Conservation (phyloP, 768 basidiomycete genomes). For the Coprinellus aureogranulatus region DNA sequence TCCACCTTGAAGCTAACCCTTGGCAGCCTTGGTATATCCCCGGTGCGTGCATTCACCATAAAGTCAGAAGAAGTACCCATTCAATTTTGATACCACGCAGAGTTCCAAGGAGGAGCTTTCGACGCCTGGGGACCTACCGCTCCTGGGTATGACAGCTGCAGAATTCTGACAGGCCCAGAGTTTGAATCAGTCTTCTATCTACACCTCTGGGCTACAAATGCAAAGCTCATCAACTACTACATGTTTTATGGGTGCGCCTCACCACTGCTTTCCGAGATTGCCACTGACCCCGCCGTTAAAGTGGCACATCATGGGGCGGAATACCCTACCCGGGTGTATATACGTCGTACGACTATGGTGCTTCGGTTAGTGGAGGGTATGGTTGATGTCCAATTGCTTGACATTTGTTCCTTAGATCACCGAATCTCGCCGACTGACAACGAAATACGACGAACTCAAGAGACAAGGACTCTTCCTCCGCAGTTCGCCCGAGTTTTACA, state of each 20-base stretch:
- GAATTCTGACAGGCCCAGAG: conserved; percentile 63
- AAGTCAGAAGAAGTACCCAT: too few relatives aligned
- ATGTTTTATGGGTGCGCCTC: conserved; percentile 75
- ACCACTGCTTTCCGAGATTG: too few relatives aligned
- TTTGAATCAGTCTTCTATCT: conserved; percentile 81
- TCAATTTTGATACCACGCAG: conserved; percentile 16
- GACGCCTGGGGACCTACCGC: conserved; percentile 80
- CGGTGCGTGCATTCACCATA: conserved; percentile 32
- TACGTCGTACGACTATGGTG: conserved; percentile 82
- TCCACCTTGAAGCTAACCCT: conserved; percentile 51
- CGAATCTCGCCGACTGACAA: conserved; percentile 63
- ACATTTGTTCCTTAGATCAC: conserved; percentile 37
- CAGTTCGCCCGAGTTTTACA: conserved; percentile 74
- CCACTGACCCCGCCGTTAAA: conserved; percentile 25
- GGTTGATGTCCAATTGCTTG: neutral
- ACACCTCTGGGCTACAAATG: conserved; percentile 77
- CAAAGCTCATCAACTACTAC: conserved; percentile 80
- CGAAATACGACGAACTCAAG: conserved; percentile 78
- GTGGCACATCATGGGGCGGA: conserved; percentile 84
- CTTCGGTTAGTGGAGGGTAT: conserved; percentile 36
- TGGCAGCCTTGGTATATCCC: conserved; percentile 72
- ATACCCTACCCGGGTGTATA: conserved; percentile 77
- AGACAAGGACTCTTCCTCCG: conserved; percentile 76
- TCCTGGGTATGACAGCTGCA: conserved; percentile 67
- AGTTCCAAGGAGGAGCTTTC: conserved; percentile 75